Base-by-base conservation (phyloP, 73 alveolate species). In the Paramecium sonneborni region DNA sequence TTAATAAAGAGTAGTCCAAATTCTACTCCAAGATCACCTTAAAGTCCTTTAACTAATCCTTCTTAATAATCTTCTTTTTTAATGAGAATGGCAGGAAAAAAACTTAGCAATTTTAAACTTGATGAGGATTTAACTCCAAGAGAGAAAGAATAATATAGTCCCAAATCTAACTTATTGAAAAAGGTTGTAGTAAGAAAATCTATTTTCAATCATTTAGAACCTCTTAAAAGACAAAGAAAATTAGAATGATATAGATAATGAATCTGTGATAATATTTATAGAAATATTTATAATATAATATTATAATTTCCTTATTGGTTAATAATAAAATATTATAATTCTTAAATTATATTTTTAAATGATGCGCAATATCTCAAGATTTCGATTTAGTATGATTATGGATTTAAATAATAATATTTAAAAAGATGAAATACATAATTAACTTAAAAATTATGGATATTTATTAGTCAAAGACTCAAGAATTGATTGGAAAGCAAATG, bases 401-500 rank as follows among this genome's bases (percentile, higher is more conserved):
- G 68, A 52, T 52, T 52, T 52, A 52, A 52, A 30, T 30, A 52
- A 18, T 52, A 28, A 21, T 6, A 8, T 52, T 52, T 52, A 20
- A 18, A 52, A 52, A n/a, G 68, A 52, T n/a, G 12, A 52, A 21
- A 52, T 52, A 52, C 68, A 52, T 20, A 5, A 20, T 15, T 14
- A 72, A 37, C 57, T 72, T 35, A 72, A 72, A 62, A 41, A 72
- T 35, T 35, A n/a, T 35, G 57, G 86, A 7, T 72, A 72, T 72
- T 8, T 72, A 9, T 28, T 72, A n/a, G 57, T 72, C 12, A 72
- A 37, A 38, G 86, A 72, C 24, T 7, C 11, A 21, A 72, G 55
- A 41, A 72, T 72, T 15, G 57, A 72, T 35, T 72, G 86, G 86
- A 41, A 72, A 12, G 38, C 55, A 35, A 37, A 41, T 23, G 86